Conservation (phyloP, 441 rosid species). For the Melastoma candidum region DNA sequence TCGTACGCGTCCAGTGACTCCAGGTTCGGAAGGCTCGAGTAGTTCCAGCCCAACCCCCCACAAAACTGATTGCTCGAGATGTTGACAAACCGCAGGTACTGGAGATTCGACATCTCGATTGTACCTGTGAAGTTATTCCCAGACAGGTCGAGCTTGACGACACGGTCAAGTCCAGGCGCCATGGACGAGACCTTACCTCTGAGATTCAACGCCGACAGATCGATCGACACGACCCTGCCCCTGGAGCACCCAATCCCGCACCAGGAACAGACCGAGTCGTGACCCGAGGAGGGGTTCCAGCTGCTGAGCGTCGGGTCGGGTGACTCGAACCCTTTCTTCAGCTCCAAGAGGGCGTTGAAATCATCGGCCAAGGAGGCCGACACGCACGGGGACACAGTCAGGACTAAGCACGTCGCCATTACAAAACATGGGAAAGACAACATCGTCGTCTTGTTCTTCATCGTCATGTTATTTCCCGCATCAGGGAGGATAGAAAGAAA, state of each 20-base stretch:
- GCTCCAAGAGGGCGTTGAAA: slow-evolving; percentile 32
- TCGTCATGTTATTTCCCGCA: too few relatives aligned
- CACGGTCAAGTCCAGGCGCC: slow-evolving; percentile 26
- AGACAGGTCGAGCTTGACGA: slow-evolving; percentile 30
- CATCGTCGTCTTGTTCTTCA: too few relatives aligned
- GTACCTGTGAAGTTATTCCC: slow-evolving; percentile 38
- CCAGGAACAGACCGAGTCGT: slow-evolving; percentile 38
- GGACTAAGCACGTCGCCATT: slow-evolving; percentile 32
- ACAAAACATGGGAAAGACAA: slow-evolving; percentile 26
- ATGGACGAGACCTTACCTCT: slow-evolving; percentile 31
- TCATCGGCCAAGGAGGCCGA: slow-evolving; percentile 37
- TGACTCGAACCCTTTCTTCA: slow-evolving; percentile 39
- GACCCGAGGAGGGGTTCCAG: slow-evolving; percentile 34
- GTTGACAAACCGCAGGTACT: slow-evolving; percentile 28
- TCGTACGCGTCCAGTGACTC: slow-evolving; percentile 32
- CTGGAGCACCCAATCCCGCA: slow-evolving; percentile 23
- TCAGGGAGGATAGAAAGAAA: too few relatives aligned
- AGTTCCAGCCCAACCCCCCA: slow-evolving; percentile 36
- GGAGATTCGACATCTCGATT: slow-evolving; percentile 21
- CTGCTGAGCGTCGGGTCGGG: slow-evolving; percentile 33
- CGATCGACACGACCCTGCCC: slow-evolving; percentile 30
- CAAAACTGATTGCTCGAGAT: slow-evolving; percentile 39
- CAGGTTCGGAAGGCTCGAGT: slow-evolving; percentile 22
- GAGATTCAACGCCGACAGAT: slow-evolving; percentile 32
- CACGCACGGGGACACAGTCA: slow-evolving; percentile 13